phyloP scores from a whole-genome alignment of 805 yeast genomes.

The Kuraishia cidri region DNA sequence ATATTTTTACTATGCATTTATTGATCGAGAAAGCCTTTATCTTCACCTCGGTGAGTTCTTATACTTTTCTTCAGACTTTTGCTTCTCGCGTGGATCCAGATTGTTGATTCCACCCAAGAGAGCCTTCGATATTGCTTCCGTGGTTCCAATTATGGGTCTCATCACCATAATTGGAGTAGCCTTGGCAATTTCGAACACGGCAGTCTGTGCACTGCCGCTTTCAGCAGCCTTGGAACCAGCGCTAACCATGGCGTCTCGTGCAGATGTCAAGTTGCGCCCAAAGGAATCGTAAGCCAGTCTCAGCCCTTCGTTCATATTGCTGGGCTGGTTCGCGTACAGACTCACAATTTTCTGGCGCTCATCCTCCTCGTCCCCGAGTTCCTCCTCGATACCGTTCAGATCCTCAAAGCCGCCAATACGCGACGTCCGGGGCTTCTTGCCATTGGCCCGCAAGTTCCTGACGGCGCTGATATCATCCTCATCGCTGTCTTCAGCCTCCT shows the following conservation, averaged over 20 bases:
- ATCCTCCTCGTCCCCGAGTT: slow-evolving; percentile 17
- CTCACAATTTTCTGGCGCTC: slow-evolving; percentile 42
- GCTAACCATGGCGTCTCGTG: slow-evolving; percentile 50
- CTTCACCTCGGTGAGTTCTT: too few relatives aligned
- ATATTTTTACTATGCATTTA: too few relatives aligned
- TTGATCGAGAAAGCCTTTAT: too few relatives aligned
- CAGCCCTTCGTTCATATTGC: slow-evolving; percentile 60
- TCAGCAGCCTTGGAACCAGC: slow-evolving; percentile 56
- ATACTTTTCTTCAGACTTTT: slow-evolving; percentile 60
- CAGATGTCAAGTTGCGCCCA: slow-evolving; percentile 57
- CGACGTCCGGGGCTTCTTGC: neutral
- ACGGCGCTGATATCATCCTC: slow-evolving; percentile 4
- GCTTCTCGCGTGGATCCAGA: slow-evolving; percentile 55
- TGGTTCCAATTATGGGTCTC: slow-evolving; percentile 85
- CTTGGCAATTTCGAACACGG: slow-evolving; percentile 57
- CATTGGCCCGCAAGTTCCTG: too few relatives aligned
- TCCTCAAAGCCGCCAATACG: neutral
- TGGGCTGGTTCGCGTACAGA: slow-evolving; percentile 81
- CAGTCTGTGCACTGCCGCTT: slow-evolving; percentile 58
- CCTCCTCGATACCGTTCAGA: slow-evolving; percentile 15
- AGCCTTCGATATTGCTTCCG: slow-evolving; percentile 80
- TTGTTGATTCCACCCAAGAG: slow-evolving; percentile 79
- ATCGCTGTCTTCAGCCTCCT: slow-evolving; percentile 25
- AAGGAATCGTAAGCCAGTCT: slow-evolving; percentile 66
- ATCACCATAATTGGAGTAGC: slow-evolving; percentile 77